phyloP scores from a whole-genome alignment of 2,329 filamentous ascomycete genomes.

The Dothiorella sarmentorum region DNA sequence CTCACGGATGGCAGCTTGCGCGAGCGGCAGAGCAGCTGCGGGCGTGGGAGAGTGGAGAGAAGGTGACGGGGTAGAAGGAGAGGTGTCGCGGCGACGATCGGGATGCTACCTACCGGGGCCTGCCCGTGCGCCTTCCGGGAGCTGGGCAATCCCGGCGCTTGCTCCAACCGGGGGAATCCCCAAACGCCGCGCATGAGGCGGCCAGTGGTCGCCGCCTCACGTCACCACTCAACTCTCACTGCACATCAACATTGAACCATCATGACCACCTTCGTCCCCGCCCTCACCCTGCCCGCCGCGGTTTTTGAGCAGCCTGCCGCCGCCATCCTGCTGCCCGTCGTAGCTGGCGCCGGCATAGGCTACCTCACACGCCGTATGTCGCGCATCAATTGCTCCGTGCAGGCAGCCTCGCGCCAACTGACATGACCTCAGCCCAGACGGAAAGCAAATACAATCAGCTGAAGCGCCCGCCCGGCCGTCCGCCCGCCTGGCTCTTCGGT shows the following conservation, averaged over 20 bases:
- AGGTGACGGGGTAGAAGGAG: constrained; percentile 14
- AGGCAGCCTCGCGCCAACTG: constrained; percentile 4
- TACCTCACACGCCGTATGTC: constrained; percentile 62
- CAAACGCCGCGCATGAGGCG: too few relatives aligned
- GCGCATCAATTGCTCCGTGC: constrained; percentile 1
- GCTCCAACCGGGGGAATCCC: background rate
- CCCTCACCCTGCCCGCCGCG: constrained; percentile 67
- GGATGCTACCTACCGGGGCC: constrained; percentile 1
- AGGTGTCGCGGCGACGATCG: constrained; percentile 9
- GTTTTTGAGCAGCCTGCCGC: constrained; percentile 70
- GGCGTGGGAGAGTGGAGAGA: constrained; percentile 6
- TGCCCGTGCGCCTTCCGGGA: too few relatives aligned
- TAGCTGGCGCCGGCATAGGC: constrained; percentile 69
- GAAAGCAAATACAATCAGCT: constrained; percentile 62
- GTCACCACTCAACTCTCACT: background rate
- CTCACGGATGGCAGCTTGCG: constrained; percentile 12
- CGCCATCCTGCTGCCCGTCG: constrained; percentile 72
- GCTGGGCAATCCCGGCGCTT: constrained; percentile 20
- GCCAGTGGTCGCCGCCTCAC: constrained; percentile 12
- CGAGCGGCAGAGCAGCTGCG: background rate
- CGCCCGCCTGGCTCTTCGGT: constrained; percentile 57
- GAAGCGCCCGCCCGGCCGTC: constrained; percentile 61
- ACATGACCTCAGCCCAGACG: constrained; percentile 48
- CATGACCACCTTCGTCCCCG: constrained; percentile 80
- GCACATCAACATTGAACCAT: too few relatives aligned